These are phyloP conservation scores for Aspergillus panamensis DNA, from an alignment of 495 filamentous ascomycete genomes.

Conservation along the genomic window DNA sequence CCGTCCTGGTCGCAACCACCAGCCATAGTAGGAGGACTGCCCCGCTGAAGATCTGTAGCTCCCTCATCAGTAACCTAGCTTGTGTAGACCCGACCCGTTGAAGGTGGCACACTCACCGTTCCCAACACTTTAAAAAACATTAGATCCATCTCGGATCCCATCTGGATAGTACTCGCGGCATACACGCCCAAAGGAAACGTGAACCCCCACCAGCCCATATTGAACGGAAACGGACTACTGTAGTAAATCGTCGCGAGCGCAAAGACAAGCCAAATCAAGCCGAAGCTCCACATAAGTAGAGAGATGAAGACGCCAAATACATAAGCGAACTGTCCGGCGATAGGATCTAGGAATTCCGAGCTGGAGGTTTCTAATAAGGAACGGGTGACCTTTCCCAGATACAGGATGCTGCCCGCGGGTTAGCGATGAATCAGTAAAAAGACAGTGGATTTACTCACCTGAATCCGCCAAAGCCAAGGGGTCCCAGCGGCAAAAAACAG, in stretches of 20 bases:
- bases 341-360: constrained; percentile 20
- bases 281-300: constrained; percentile 49
- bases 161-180: constrained; percentile 43
- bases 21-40: constrained; percentile 44
- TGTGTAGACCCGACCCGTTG: neutral
- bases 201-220: constrained; percentile 64
- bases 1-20: constrained; percentile 38
- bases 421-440: neutral
- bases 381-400: constrained; percentile 42
- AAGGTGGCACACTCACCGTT: constrained; percentile 28
- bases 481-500: constrained; percentile 47
- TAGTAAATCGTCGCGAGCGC: constrained; percentile 39
- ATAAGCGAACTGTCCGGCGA: constrained; percentile 40
- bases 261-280: constrained; percentile 48
- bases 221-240: constrained; percentile 51
- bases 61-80: neutral
- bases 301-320: constrained; percentile 39
- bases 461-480: constrained; percentile 46
- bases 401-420: constrained; percentile 28
- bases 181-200: constrained; percentile 57
- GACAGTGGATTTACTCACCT: constrained; percentile 20
- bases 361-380: constrained; percentile 27
- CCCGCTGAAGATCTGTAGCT: constrained; percentile 33
- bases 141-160: constrained; percentile 44
- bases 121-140: constrained; percentile 51